Evolutionary conservation across 345 rosid species (phyloP).

Genomic region (Punica granatum): DNA sequence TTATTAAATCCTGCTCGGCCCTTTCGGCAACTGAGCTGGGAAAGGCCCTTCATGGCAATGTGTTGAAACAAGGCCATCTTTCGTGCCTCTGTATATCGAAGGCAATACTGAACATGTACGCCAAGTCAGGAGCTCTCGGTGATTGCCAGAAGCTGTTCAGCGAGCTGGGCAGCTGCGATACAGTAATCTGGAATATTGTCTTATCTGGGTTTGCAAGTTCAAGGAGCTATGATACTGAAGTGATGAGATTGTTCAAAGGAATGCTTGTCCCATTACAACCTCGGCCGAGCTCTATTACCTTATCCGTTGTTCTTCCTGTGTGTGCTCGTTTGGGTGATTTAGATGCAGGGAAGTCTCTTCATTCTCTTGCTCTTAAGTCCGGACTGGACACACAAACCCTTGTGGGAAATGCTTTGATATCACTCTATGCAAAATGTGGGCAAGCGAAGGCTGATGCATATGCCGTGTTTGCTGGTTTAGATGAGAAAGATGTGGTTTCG

Average conservation of each 20-base stretch:
- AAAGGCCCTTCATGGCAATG: constrained; percentile 39
- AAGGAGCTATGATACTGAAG: constrained; percentile 31
- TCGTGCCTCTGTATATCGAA: constrained; percentile 49
- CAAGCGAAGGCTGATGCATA: constrained; percentile 38
- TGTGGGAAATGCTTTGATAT: constrained; percentile 67
- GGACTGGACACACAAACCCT: constrained; percentile 56
- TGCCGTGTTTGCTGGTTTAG: constrained; percentile 44
- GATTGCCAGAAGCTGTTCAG: constrained; percentile 53
- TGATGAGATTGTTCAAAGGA: constrained; percentile 38
- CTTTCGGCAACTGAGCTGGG: constrained; percentile 37
- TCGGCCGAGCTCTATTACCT: constrained; percentile 53
- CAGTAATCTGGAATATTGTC: constrained; percentile 77
- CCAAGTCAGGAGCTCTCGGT: constrained; percentile 47
- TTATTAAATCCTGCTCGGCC: constrained; percentile 56
- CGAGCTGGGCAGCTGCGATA: constrained; percentile 41
- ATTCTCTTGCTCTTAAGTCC: constrained; percentile 42
- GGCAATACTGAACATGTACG: constrained; percentile 71
- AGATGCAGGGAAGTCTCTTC: constrained; percentile 44
- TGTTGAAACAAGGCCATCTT: constrained; percentile 43
- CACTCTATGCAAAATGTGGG: constrained; percentile 77
- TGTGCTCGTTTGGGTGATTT: constrained; percentile 54
- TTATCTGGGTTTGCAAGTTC: constrained; percentile 56
- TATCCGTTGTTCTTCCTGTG: constrained; percentile 59
- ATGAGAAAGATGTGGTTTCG: constrained; percentile 66
- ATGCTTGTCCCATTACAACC: constrained; percentile 33